Percentiles rank a stretch among this genome's conserved stretches.
phyloP scores from a whole-genome alignment of 2,329 filamentous ascomycete species.

The Fusarium oligoseptatum region DNA sequence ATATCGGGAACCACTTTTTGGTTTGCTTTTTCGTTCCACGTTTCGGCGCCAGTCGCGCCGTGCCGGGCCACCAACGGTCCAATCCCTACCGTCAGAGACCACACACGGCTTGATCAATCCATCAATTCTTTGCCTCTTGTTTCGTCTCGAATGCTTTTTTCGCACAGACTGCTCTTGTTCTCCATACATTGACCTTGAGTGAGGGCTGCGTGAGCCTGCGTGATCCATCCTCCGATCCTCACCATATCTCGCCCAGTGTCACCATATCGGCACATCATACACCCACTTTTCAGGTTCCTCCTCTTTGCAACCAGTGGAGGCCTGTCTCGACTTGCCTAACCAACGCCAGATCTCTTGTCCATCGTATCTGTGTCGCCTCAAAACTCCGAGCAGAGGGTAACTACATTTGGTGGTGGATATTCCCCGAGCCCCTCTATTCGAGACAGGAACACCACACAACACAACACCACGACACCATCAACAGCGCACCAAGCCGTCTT shows the following conservation, averaged over 20 bases:
- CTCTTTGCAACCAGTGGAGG: background rate
- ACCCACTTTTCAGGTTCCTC: constrained; percentile 6
- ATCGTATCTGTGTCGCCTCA: background rate
- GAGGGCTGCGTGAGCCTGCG: constrained; percentile 35
- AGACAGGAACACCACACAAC: constrained; percentile 25
- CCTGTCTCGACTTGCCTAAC: background rate
- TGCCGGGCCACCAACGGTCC: constrained; percentile 3
- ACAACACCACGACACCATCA: constrained; percentile 17
- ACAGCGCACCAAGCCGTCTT: background rate
- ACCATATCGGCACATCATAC: constrained; percentile 20
- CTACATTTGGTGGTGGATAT: constrained; percentile 19
- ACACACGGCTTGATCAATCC: background rate
- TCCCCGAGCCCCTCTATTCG: background rate
- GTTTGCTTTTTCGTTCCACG: constrained; percentile 24
- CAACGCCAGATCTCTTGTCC: background rate
- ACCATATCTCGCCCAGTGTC: constrained; percentile 31
- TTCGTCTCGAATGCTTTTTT: constrained; percentile 7
- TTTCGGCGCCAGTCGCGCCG: constrained; percentile 17
- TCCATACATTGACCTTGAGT: background rate
- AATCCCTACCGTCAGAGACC: background rate
- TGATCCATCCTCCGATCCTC: constrained; percentile 38
- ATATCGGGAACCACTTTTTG: constrained; percentile 35
- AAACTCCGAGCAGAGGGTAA: constrained; percentile 15
- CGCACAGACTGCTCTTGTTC: background rate
- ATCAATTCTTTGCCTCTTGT: constrained; percentile 12